Evolutionary conservation across 768 basidiomycete species (phyloP), one percentile per base, ranked within the genome.

Genomic region (Rhodotorula kratochvilovae): DNA sequence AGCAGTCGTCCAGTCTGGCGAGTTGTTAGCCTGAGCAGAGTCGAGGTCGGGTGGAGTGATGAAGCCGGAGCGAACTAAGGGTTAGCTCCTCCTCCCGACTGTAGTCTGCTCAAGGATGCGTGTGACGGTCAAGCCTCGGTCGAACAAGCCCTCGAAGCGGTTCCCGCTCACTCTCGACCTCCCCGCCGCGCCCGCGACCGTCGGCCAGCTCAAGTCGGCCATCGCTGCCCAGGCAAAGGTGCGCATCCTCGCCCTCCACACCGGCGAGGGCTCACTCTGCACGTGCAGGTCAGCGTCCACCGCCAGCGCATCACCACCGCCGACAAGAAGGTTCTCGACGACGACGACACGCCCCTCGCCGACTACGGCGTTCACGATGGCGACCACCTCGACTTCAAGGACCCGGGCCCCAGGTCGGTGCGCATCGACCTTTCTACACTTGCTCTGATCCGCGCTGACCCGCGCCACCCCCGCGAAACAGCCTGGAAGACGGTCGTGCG

Each of bases 321-420:
- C 63, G 87, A 85, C 62, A 85, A 87, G 56, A 85, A 84, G 65
- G 87, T 85, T 67, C 78, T 86, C 10, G 83, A 91, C 25, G 81
- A 85, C 2, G 89, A 93, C 67, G 86, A 87, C 25, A 81, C 83
- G 51, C 85, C 84, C 43, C 79, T 98, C 56, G 80, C 79, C 23
- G 83, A 85, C 36, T 84, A 86, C n/a, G 86, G 85, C 0, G 79
- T 91, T 7, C 77, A 76, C 17, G 84, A 87, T 29, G 88, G 85
- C 17, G 84, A 84, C n/a, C 87, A 88, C 68, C 77, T 98, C 48
- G 80, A 84, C 48, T 84, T 93, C 69, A 96, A 96, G 80, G 96
- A 98, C 80, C 82, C 42, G 96, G 96, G 0, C 85, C 89, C 13
- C 96, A 99, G 80, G 83, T 95, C 56, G 85, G 86, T 77, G 27